A percentile compares a stretch with the other conserved stretches of the same genome.
These are phyloP conservation scores for Bocquillonia castaneifolia DNA, from an alignment of 441 rosid species.

Conservation along the genomic window DNA sequence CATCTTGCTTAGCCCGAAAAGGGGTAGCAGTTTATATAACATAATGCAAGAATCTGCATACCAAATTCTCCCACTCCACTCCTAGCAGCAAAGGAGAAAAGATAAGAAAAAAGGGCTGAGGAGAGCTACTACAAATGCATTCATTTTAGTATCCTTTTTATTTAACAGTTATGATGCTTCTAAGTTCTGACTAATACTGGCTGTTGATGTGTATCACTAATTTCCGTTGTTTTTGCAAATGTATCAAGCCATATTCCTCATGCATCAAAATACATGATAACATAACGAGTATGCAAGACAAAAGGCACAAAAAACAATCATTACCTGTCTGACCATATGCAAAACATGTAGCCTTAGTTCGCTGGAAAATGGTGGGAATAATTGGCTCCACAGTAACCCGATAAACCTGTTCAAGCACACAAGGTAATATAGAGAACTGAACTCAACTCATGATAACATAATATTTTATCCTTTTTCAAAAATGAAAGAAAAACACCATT, in stretches of 20 bases:
- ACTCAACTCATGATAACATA: too few relatives aligned
- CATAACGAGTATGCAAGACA: background rate
- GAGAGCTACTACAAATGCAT: background rate
- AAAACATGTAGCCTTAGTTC: slow-evolving; percentile 98
- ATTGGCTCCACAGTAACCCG: slow-evolving; percentile 87
- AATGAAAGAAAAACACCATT: too few relatives aligned
- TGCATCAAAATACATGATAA: background rate
- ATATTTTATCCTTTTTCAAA: too few relatives aligned
- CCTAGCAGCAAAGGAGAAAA: background rate
- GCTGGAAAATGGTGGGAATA: slow-evolving; percentile 84
- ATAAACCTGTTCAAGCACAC: slow-evolving; percentile 61
- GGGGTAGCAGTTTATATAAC: too few relatives aligned
- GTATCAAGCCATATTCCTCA: background rate
- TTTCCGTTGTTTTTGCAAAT: background rate
- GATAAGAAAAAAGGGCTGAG: background rate
- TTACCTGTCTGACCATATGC: slow-evolving; percentile 99
- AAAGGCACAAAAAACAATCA: slow-evolving; percentile 6
- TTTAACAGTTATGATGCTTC: background rate
- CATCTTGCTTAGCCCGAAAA: slow-evolving; percentile 5
- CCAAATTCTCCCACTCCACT: background rate
- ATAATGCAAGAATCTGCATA: background rate
- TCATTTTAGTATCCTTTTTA: background rate
- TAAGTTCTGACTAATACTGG: slow-evolving; percentile 6
- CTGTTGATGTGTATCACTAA: slow-evolving; percentile 7
- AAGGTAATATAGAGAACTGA: background rate